Percentiles rank a stretch among this genome's conserved stretches.
Evolutionary conservation across 2,329 filamentous ascomycete genomes (phyloP).

Genomic region (Atkinsonella hypoxylon): DNA sequence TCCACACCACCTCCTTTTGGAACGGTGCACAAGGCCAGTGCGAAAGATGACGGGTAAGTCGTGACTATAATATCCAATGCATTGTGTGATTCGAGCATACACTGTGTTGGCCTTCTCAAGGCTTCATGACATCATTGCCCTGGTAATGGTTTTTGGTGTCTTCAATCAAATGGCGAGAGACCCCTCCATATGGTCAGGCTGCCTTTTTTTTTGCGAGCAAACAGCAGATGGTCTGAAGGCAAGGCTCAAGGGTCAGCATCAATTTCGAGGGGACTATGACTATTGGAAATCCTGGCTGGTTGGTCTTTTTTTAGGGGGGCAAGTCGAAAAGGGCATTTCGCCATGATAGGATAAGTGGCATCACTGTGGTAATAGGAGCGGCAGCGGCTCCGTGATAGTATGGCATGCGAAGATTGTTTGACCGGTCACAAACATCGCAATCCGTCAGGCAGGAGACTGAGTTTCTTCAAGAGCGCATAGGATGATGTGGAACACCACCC

Average conservation of each 20-base stretch:
- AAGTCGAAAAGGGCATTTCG: not conserved
- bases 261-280: not conserved
- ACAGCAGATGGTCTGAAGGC: not conserved
- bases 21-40: constrained; percentile 46
- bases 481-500: not conserved
- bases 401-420: not conserved
- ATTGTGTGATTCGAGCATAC: not conserved
- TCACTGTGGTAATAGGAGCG: not conserved
- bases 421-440: not conserved
- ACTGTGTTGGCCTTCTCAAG: not conserved
- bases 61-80: not conserved
- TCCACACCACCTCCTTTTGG: constrained; percentile 24
- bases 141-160: not conserved
- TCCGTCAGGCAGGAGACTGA: not conserved
- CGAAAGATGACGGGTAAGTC: constrained; percentile 39
- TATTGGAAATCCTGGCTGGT: not conserved
- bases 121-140: not conserved
- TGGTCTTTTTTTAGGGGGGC: not conserved
- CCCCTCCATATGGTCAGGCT: not conserved
- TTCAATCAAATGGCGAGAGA: not conserved
- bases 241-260: not conserved
- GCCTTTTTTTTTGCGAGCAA: not conserved
- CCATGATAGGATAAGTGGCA: not conserved
- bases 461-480: not conserved
- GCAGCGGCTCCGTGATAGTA: not conserved